Evolutionary conservation across 345 rosid genomes (phyloP).

Genomic region (Sonneratia caseolaris): DNA sequence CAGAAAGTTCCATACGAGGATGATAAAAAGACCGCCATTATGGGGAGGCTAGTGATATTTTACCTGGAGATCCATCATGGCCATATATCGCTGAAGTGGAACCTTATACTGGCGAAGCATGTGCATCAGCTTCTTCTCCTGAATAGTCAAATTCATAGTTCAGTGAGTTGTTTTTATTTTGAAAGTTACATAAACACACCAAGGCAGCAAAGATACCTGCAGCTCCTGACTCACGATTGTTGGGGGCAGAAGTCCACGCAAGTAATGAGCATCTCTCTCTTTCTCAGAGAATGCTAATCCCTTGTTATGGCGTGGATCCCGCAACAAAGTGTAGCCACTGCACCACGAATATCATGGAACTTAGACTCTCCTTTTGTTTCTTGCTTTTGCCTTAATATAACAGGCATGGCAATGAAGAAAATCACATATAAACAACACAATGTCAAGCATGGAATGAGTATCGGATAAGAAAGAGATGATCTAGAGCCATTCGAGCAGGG

Average conservation of each 20-base stretch:
- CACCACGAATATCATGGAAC: slow-evolving; percentile 5
- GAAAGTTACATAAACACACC: background rate
- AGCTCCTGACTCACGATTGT: slow-evolving; percentile 56
- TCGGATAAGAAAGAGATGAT: background rate
- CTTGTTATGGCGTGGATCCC: slow-evolving; percentile 86
- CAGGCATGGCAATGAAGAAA: background rate
- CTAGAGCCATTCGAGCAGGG: too few relatives aligned
- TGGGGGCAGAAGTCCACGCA: slow-evolving; percentile 93
- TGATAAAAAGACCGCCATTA: background rate
- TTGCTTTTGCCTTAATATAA: background rate
- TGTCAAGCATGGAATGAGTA: too few relatives aligned
- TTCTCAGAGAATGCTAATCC: slow-evolving; percentile 75
- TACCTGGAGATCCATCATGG: slow-evolving; percentile 98
- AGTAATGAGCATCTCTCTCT: slow-evolving; percentile 89
- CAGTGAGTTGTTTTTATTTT: background rate
- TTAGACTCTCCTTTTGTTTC: background rate
- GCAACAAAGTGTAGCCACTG: slow-evolving; percentile 78
- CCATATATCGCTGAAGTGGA: slow-evolving; percentile 82
- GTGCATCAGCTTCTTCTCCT: slow-evolving; percentile 71
- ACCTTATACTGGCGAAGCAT: slow-evolving; percentile 71
- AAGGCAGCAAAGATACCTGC: slow-evolving; percentile 39
- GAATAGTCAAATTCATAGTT: slow-evolving; percentile 9
- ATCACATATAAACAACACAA: background rate
- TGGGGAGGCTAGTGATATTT: background rate
- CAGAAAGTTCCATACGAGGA: background rate